These are phyloP conservation scores for Articulospora tetracladia DNA, from an alignment of 495 filamentous ascomycete genomes.

Conservation along the genomic window DNA sequence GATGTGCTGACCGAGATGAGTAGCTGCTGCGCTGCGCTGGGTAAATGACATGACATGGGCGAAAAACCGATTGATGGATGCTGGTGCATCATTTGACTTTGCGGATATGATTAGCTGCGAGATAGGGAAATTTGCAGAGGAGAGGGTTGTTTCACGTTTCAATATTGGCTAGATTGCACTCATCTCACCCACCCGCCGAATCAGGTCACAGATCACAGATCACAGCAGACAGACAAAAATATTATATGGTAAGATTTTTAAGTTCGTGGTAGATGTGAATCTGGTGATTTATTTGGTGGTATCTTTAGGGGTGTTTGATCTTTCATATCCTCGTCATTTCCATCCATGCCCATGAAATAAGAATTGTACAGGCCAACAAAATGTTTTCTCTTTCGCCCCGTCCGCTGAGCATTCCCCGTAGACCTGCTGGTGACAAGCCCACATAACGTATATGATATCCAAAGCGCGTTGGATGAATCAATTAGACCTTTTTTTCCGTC, in stretches of 20 bases:
- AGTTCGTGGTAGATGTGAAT: slow-evolving; percentile 10
- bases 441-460: background rate
- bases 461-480: background rate
- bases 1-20: background rate
- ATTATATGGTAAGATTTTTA: background rate
- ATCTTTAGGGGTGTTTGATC: background rate
- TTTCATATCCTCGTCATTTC: slow-evolving; percentile 5
- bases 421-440: background rate
- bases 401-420: too few species aligned
- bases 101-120: too few species aligned
- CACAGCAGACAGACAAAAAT: background rate
- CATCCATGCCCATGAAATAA: too few species aligned
- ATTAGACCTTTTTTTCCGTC: background rate
- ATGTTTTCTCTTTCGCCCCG: too few species aligned
- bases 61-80: too few species aligned
- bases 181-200: too few species aligned
- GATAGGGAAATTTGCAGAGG: too few species aligned
- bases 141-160: background rate
- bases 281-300: slow-evolving; percentile 17
- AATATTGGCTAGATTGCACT: background rate
- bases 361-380: too few species aligned
- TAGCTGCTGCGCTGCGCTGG: too few species aligned
- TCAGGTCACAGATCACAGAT: too few species aligned
- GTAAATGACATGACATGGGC: background rate
- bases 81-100: too few species aligned